Evolutionary conservation across 768 basidiomycete species (phyloP).

Genomic region (Amanita fuliginea): DNA sequence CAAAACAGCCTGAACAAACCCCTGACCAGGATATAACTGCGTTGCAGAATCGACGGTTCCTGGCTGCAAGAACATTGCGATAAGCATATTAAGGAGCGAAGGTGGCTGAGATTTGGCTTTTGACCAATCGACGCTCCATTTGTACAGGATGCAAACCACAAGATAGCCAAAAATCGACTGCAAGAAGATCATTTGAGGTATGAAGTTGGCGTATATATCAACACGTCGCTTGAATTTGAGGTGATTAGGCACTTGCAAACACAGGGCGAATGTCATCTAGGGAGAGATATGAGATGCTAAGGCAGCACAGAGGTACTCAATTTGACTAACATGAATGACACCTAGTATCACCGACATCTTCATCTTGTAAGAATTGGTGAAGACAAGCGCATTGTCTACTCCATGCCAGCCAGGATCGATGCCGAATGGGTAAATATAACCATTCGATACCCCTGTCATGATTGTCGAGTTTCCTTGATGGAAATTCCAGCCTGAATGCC

Average conservation of each 20-base stretch:
- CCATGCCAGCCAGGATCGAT: constrained; percentile 95
- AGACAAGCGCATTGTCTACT: constrained; percentile 82
- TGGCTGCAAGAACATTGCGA: constrained; percentile 91
- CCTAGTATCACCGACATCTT: constrained; percentile 97
- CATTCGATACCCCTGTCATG: constrained; percentile 42
- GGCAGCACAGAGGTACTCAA: not conserved
- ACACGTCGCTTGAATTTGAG: constrained; percentile 79
- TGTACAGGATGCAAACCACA: constrained; percentile 89
- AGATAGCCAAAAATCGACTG: constrained; percentile 98
- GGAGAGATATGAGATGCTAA: constrained; percentile 7
- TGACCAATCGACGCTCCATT: constrained; percentile 94
- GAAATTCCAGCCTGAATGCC: constrained; percentile 82
- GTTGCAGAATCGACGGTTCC: constrained; percentile 58
- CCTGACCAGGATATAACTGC: constrained; percentile 82
- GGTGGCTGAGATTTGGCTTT: constrained; percentile 61
- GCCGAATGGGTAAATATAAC: constrained; percentile 83
- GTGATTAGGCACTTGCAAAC: constrained; percentile 93
- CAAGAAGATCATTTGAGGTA: constrained; percentile 95
- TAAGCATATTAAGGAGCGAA: constrained; percentile 90
- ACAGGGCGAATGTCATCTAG: constrained; percentile 98
- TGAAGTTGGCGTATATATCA: constrained; percentile 90
- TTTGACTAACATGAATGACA: constrained; percentile 76
- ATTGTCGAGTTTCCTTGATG: constrained; percentile 34
- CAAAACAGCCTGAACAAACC: constrained; percentile 70
- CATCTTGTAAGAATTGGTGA: constrained; percentile 99